Evolutionary conservation across 2,329 filamentous ascomycete genomes (phyloP), one percentile per base, ranked within the genome.

Genomic region (Rutstroemia sp.): DNA sequence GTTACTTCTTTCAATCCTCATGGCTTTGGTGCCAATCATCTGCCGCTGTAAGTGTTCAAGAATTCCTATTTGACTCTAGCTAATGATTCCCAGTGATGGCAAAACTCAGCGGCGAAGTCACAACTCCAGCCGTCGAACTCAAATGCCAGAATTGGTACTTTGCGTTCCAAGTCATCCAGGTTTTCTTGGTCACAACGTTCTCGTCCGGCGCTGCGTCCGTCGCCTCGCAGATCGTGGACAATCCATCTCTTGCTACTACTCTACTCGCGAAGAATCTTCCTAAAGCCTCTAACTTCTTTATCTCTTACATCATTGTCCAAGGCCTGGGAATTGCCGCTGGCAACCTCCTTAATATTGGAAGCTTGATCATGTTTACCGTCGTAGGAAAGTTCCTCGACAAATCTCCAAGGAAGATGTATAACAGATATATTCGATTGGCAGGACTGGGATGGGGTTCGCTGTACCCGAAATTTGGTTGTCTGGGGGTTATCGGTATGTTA

Each of bases 251-350:
- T 0, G 80, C 83, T 2, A 83, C 89, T 0, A 74, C 71, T 0
- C 73, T 94, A 42, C 77, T 96, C 5, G 86, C 91, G 0, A 66
- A 78, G 37, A 87, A 89, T 60, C 77, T 99, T 4, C 94, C 94
- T 14, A 85, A 83, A 58, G 85, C 92, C 0, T 91, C 90, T 56
- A 97, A 95, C 72, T 95, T 96, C 69, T 99, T 96, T 72, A 86
- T 97, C 25, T 89, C 87, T 0, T 99, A 96, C 73, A 94, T 97
- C 63, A 83, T 97, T 42, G 81, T 99, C 1, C 92, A 97, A 70
- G 94, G 92, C 23, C 71, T 97, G 54, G 86, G 86, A 4, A 85
- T 92, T 59, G 88, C 89, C 2, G 80, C 88, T 0, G 81, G 84
- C 47, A 80, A 87, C 2, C 72, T 97, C 5, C 75, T 95, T 2